Percentiles rank a stretch among this genome's conserved stretches.
Conservation (phyloP, 2,329 filamentous ascomycete species). For the Thermothelomyces thermophilus region DNA sequence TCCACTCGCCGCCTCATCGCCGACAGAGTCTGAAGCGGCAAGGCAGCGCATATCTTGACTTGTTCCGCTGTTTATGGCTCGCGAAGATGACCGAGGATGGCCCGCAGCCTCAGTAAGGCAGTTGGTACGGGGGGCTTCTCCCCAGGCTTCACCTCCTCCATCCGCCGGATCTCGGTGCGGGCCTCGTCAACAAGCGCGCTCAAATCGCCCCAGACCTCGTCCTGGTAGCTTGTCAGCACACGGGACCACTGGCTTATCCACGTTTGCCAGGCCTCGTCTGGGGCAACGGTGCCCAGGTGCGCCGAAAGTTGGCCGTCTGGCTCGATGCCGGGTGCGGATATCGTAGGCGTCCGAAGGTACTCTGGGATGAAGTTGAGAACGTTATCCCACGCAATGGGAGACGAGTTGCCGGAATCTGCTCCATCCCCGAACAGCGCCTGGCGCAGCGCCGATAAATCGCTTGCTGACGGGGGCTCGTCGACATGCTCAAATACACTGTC, state of each 20-base stretch:
- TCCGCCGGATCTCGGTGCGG: slow-evolving; percentile 45
- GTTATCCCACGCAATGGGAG: slow-evolving; percentile 35
- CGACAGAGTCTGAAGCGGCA: not conserved
- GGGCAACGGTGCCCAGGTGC: slow-evolving; percentile 36
- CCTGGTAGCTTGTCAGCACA: slow-evolving; percentile 51
- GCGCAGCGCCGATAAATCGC: slow-evolving; percentile 31
- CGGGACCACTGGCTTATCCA: slow-evolving; percentile 52
- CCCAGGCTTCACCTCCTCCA: slow-evolving; percentile 27
- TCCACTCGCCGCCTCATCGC: too few relatives aligned
- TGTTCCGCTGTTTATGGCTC: slow-evolving; percentile 15
- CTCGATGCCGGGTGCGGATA: not conserved
- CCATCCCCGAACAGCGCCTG: slow-evolving; percentile 34
- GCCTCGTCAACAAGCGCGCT: slow-evolving; percentile 50
- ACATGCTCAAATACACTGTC: slow-evolving; percentile 22
- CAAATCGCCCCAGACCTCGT: slow-evolving; percentile 64
- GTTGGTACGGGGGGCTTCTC: slow-evolving; percentile 27
- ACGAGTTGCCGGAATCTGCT: slow-evolving; percentile 7
- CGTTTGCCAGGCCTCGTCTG: slow-evolving; percentile 33
- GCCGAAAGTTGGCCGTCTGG: slow-evolving; percentile 20
- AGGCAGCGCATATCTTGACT: not conserved
- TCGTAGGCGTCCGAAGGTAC: slow-evolving; percentile 22
- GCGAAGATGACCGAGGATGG: slow-evolving; percentile 36
- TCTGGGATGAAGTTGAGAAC: slow-evolving; percentile 46
- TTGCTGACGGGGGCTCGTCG: slow-evolving; percentile 26
- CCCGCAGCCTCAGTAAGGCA: slow-evolving; percentile 34